These are phyloP conservation scores for Plantago ovata DNA, from an alignment of 257 asterid genomes.

Conservation along the genomic window DNA sequence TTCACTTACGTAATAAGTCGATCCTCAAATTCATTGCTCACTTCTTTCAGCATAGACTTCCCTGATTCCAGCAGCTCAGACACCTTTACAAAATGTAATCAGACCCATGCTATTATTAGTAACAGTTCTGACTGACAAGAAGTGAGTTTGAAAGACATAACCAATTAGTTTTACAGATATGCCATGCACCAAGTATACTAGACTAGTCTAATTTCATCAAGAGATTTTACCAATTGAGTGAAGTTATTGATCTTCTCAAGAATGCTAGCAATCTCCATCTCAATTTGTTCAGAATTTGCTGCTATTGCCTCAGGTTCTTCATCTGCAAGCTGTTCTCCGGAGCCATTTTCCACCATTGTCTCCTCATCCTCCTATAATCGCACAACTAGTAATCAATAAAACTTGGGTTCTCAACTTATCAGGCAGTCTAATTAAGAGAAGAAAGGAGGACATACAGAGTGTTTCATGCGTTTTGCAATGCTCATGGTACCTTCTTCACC, in stretches of 20 bases:
- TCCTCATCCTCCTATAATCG: slow-evolving; percentile 17
- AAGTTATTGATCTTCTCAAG: slow-evolving; percentile 69
- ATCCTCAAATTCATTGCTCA: slow-evolving; percentile 78
- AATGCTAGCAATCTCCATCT: slow-evolving; percentile 66
- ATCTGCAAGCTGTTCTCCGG: slow-evolving; percentile 31
- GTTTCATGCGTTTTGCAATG: slow-evolving; percentile 52
- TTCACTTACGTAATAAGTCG: slow-evolving; percentile 61
- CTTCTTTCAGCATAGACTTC: slow-evolving; percentile 79
- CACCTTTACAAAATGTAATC: slow-evolving; percentile 40
- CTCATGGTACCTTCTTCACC: slow-evolving; percentile 28
- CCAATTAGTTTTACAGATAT: not conserved
- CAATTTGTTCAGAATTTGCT: slow-evolving; percentile 59
- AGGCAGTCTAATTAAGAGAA: not conserved
- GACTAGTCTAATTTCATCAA: slow-evolving; percentile 4
- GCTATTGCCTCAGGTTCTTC: slow-evolving; percentile 48
- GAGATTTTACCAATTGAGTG: slow-evolving; percentile 62
- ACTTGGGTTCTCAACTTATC: not conserved
- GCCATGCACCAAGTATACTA: not conserved
- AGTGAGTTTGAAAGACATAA: slow-evolving; percentile 5
- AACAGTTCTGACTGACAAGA: slow-evolving; percentile 11
- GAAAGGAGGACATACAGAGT: slow-evolving; percentile 35
- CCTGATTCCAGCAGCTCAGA: slow-evolving; percentile 91
- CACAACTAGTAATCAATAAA: not conserved
- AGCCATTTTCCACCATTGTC: slow-evolving; percentile 31
- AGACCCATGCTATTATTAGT: slow-evolving; percentile 13